A percentile compares a stretch with the other conserved stretches of the same genome.
phyloP scores from a whole-genome alignment of 768 basidiomycete species.

The Lentinula sp. region DNA sequence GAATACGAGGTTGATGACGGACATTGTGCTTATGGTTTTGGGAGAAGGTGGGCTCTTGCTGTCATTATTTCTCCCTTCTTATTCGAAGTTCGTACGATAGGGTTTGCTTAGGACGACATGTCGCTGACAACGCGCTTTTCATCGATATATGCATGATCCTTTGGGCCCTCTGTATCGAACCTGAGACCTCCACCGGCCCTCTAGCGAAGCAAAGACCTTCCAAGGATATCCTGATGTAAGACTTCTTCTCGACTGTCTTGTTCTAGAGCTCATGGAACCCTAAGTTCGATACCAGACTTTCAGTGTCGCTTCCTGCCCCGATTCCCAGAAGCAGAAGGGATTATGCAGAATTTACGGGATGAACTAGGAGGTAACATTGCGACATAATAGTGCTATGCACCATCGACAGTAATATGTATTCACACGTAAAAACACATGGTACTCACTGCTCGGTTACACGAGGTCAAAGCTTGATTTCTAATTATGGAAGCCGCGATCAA shows the following conservation, averaged over 20 bases:
- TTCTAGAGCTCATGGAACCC: neutral
- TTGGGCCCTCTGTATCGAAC: neutral
- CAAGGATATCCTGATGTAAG: neutral
- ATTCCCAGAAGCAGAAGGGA: neutral
- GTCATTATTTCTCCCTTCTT: too few relatives aligned
- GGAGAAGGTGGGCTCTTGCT: neutral
- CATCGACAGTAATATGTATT: too few relatives aligned
- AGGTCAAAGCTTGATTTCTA: too few relatives aligned
- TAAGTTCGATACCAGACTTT: neutral
- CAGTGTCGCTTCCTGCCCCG: neutral
- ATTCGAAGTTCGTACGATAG: neutral
- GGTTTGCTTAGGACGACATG: neutral
- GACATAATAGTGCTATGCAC: too few relatives aligned
- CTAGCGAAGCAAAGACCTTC: neutral
- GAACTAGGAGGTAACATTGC: too few relatives aligned
- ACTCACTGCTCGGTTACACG: too few relatives aligned
- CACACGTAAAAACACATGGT: too few relatives aligned
- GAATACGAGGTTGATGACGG: neutral
- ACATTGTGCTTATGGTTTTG: slow-evolving; percentile 3
- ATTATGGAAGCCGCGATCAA: too few relatives aligned
- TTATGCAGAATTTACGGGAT: neutral
- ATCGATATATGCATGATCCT: neutral
- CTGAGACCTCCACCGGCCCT: neutral
- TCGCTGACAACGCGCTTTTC: slow-evolving; percentile 3
- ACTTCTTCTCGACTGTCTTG: neutral